Base-by-base conservation (phyloP, 163 green algal species). In the Chlorella variabilis region DNA sequence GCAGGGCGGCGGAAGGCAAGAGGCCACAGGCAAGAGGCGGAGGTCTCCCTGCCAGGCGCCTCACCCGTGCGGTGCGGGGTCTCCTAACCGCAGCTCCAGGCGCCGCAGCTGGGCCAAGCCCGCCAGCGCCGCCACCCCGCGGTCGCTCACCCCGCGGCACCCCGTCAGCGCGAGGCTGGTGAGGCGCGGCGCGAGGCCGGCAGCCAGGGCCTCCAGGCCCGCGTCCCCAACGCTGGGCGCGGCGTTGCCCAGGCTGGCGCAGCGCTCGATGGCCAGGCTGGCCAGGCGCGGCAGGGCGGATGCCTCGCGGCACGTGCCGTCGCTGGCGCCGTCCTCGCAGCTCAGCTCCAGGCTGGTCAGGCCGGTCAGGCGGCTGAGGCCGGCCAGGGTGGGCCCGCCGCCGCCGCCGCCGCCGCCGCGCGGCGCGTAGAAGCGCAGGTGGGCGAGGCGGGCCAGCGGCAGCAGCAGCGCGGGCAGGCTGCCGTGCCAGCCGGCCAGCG, bases 231-330 rank as follows among this genome's bases (percentile, higher is more conserved):
- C 18, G 36, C n/a, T 42, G 1, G n/a, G 42, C 0, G 51, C 65
- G 0, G 15, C 48, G 7, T 31, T 9, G 3, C 51, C 49, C n/a
- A 34, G 71, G 7, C 27, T 15, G 21, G 66, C 51, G 15, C 49
- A 70, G 36, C 77, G 66, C 15, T 17, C 23, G 27, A 83, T 62
- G 48, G 65, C 18, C 65, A 83, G 77, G 48, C 38, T 66, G 48
- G 17, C 31, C 66, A 83, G 66, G 21, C 38, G 36, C 17, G 77
- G 77, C 77, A 83, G 77, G 7, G 49, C n/a, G 2, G 51, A 49
- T 18, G 71, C n/a, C 49, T 83, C 66, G 2, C 2, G 20, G 41
- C 68, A 69, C 3, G 31, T 59, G 9, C 34, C 77, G 7, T 77
- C 45, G 48, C 45, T 69, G 62, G 27, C 39, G 15, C 2, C 49